Conservation (phyloP, 177 flowering plant genomes). For the Vitis hybrid region DNA sequence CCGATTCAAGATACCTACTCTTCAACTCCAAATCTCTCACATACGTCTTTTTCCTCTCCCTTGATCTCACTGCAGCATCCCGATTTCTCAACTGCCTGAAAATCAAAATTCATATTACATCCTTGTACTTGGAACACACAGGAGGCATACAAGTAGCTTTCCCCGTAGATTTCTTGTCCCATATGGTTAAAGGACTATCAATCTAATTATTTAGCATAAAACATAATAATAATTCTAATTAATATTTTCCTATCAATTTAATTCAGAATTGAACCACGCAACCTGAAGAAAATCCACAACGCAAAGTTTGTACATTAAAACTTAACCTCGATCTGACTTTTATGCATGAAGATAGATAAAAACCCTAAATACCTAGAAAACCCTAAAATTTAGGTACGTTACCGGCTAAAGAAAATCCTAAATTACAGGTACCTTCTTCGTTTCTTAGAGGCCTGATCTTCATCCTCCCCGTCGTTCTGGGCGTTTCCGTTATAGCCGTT, state of each 20-base stretch:
- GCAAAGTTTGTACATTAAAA: too few species aligned
- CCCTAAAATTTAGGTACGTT: not conserved
- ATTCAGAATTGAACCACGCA: too few species aligned
- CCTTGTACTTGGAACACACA: not conserved
- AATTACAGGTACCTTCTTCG: slow-evolving; percentile 46
- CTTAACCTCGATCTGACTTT: too few species aligned
- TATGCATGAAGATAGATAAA: too few species aligned
- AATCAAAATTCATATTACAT: not conserved
- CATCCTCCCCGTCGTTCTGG: slow-evolving; percentile 13
- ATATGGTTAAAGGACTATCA: too few species aligned
- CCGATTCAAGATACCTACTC: slow-evolving; percentile 75
- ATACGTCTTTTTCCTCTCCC: slow-evolving; percentile 89
- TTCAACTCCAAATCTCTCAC: slow-evolving; percentile 84
- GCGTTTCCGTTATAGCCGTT: slow-evolving; percentile 9
- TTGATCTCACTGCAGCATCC: slow-evolving; percentile 85
- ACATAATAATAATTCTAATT: too few species aligned
- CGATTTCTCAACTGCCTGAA: slow-evolving; percentile 86
- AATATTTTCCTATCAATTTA: too few species aligned
- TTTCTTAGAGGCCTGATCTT: slow-evolving; percentile 50
- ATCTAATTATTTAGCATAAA: too few species aligned
- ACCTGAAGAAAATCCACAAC: too few species aligned
- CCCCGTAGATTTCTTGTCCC: too few species aligned
- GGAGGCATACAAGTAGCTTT: not conserved
- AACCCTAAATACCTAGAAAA: too few species aligned
- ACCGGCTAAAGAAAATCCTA: not conserved